Conservation (phyloP, 2,329 filamentous ascomycete genomes). For the Ceratocystis lukuohia region DNA sequence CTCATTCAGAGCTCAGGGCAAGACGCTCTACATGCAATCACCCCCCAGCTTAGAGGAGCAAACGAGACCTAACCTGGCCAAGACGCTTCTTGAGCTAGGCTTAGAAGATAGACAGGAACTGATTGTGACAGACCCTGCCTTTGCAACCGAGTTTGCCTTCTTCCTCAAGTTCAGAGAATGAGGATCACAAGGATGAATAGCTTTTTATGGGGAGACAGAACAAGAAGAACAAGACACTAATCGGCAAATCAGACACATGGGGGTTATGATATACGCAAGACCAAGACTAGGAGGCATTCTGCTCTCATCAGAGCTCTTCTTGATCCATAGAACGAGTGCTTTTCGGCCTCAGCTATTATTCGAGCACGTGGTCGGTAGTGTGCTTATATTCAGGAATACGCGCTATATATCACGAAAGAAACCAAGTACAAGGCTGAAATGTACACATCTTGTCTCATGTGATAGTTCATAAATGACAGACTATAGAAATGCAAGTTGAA, state of each 20-base stretch:
- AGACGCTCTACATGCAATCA: slow-evolving; percentile 80
- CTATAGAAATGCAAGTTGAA: slow-evolving; percentile 15
- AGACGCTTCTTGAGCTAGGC: slow-evolving; percentile 60
- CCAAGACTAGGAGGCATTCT: neutral
- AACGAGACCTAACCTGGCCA: slow-evolving; percentile 68
- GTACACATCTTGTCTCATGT: slow-evolving; percentile 7
- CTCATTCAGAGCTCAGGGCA: slow-evolving; percentile 63
- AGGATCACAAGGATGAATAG: neutral
- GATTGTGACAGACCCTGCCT: slow-evolving; percentile 84
- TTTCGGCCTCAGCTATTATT: neutral
- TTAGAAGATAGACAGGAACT: slow-evolving; percentile 73
- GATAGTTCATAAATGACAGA: slow-evolving; percentile 11
- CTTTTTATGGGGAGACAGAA: neutral
- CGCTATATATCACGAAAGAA: slow-evolving; percentile 1
- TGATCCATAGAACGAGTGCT: neutral
- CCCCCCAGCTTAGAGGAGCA: slow-evolving; percentile 71
- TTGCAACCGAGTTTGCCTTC: slow-evolving; percentile 55
- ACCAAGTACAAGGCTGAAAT: slow-evolving; percentile 8
- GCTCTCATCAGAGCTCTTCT: neutral
- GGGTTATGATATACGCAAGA: neutral
- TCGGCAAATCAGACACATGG: neutral
- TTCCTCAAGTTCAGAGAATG: slow-evolving; percentile 35
- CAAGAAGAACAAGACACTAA: neutral
- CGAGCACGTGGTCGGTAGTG: neutral
- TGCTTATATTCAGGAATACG: neutral